Conservation (phyloP, 2,329 filamentous ascomycete species). For the Graphium sp. region DNA sequence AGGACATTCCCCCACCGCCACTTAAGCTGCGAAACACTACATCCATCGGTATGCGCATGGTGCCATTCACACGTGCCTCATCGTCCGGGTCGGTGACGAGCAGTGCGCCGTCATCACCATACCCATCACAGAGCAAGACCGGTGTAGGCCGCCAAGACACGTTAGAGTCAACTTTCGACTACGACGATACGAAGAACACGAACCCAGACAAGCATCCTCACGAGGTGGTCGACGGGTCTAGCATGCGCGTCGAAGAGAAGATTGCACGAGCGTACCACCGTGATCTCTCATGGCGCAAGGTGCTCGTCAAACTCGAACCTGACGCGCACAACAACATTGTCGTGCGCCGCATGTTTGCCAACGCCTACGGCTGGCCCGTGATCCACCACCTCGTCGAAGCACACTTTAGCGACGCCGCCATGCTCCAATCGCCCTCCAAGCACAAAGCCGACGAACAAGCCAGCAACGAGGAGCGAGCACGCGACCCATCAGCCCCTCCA, state of each 20-base stretch:
- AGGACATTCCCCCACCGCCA: slow-evolving; percentile 76
- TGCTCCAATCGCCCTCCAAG: slow-evolving; percentile 37
- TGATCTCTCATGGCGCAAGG: slow-evolving; percentile 87
- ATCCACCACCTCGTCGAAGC: slow-evolving; percentile 88
- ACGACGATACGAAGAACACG: slow-evolving; percentile 31
- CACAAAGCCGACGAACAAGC: slow-evolving; percentile 52
- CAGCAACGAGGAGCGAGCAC: slow-evolving; percentile 50
- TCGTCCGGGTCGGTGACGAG: slow-evolving; percentile 16
- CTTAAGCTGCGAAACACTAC: slow-evolving; percentile 33
- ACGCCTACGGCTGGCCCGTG: slow-evolving; percentile 95
- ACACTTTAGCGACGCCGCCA: slow-evolving; percentile 63
- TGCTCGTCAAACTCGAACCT: slow-evolving; percentile 84
- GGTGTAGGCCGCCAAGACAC: slow-evolving; percentile 23
- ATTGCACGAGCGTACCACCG: slow-evolving; percentile 91
- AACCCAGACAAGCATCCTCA: slow-evolving; percentile 22
- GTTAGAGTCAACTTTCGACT: slow-evolving; percentile 26
- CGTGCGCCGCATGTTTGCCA: slow-evolving; percentile 89
- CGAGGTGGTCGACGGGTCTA: slow-evolving; percentile 36
- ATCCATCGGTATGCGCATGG: slow-evolving; percentile 10
- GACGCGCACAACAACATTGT: slow-evolving; percentile 99
- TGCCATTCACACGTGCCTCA: too few species aligned
- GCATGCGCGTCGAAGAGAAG: slow-evolving; percentile 90
- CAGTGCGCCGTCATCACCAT: not conserved
- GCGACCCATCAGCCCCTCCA: slow-evolving; percentile 35
- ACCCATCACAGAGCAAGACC: slow-evolving; percentile 8